Conservation (phyloP, 495 filamentous ascomycete species). For the Choiromyces venosus region DNA sequence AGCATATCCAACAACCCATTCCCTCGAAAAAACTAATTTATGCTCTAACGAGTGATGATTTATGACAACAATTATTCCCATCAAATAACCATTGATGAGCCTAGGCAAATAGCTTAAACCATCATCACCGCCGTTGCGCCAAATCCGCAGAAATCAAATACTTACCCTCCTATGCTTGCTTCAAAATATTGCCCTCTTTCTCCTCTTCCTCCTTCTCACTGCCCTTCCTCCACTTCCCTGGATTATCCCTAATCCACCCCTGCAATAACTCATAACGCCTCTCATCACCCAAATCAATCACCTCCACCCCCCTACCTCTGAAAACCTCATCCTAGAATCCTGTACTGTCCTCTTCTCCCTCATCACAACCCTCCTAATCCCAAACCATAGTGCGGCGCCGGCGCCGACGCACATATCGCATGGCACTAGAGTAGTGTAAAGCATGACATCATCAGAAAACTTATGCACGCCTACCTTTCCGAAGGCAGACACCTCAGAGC, state of each 20-base stretch:
- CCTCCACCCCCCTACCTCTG: conserved; percentile 64
- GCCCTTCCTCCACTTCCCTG: conserved; percentile 57
- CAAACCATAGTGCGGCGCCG: conserved; percentile 69
- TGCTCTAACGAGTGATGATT: not conserved
- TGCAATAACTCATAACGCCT: conserved; percentile 71
- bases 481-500: conserved; percentile 78
- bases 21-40: not conserved
- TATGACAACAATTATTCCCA: not conserved
- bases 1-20: not conserved
- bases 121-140: not conserved
- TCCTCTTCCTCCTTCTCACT: not conserved
- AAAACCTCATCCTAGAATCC: conserved; percentile 72
- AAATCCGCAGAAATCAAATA: not conserved
- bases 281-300: conserved; percentile 62
- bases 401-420: conserved; percentile 75
- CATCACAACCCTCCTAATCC: conserved; percentile 72
- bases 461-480: conserved; percentile 70
- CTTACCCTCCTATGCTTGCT: not conserved
- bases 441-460: conserved; percentile 59
- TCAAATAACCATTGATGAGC: not conserved
- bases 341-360: conserved; percentile 73
- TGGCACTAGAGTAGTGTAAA: conserved; percentile 83
- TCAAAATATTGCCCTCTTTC: not conserved
- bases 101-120: not conserved
- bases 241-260: conserved; percentile 68